Conservation (phyloP, 768 basidiomycete species). For the Leccinum sublutescens region DNA sequence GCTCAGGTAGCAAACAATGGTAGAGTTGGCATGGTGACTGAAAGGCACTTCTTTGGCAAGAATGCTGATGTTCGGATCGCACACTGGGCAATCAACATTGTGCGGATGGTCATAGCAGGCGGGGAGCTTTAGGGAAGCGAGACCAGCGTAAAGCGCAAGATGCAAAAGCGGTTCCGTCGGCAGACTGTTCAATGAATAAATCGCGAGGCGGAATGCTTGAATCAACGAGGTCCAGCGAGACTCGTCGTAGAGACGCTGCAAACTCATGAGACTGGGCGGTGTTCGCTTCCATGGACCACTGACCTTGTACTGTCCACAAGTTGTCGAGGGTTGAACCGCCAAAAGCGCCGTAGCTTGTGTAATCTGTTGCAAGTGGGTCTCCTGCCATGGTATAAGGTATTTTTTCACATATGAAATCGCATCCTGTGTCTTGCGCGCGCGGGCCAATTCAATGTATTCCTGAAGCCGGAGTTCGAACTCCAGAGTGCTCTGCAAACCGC, state of each 20-base stretch:
- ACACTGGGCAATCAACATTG: constrained; percentile 90
- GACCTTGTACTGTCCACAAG: constrained; percentile 80
- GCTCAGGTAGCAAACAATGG: constrained; percentile 87
- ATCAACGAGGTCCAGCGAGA: constrained; percentile 76
- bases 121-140: constrained; percentile 87
- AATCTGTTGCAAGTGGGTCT: constrained; percentile 77
- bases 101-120: constrained; percentile 70
- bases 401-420: constrained; percentile 86
- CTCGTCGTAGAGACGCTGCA: constrained; percentile 78
- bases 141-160: constrained; percentile 86
- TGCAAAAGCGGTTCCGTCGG: constrained; percentile 86
- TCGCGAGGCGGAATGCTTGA: constrained; percentile 78
- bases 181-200: constrained; percentile 84
- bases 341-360: constrained; percentile 74
- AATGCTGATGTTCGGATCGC: constrained; percentile 70
- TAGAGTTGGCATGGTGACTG: constrained; percentile 94
- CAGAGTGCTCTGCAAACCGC: constrained; percentile 69
- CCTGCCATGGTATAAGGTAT: constrained; percentile 78
- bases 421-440: constrained; percentile 59
- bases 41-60: constrained; percentile 86
- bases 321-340: constrained; percentile 68
- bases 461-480: constrained; percentile 96
- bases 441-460: constrained; percentile 91
- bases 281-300: constrained; percentile 15
- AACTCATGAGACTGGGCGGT: constrained; percentile 11